These are phyloP conservation scores for Phytopythium litorale DNA, from an alignment of 352 stramenopile genomes.

Conservation along the genomic window DNA sequence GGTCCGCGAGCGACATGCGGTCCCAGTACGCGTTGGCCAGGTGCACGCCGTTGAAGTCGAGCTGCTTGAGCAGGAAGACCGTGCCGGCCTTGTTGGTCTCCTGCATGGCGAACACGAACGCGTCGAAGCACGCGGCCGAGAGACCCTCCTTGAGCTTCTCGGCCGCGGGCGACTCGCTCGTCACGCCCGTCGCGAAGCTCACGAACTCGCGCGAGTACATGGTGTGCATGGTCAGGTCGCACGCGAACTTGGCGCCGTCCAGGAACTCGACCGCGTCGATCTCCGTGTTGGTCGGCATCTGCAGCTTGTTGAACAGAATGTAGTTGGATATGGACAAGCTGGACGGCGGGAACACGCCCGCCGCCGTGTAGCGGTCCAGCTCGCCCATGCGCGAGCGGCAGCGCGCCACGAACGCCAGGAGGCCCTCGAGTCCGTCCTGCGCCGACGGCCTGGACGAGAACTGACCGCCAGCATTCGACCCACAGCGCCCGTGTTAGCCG, in stretches of 20 bases:
- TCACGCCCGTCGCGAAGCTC: conserved; percentile 13
- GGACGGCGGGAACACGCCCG: conserved; percentile 32
- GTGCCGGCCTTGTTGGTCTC: conserved; percentile 45
- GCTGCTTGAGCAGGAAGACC: conserved; percentile 36
- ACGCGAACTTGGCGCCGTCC: conserved; percentile 21
- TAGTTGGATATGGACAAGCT: conserved; percentile 29
- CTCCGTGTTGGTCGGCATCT: conserved; percentile 21
- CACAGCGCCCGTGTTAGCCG: background rate
- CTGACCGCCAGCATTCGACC: conserved; percentile 4
- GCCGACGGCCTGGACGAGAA: conserved; percentile 23
- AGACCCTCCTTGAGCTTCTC: conserved; percentile 19
- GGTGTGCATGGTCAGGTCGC: conserved; percentile 17
- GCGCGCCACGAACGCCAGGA: conserved; percentile 27
- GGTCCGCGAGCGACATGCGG: conserved; percentile 35
- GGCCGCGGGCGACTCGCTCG: conserved; percentile 12
- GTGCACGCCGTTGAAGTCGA: conserved; percentile 52
- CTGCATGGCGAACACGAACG: conserved; percentile 51
- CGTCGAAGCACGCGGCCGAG: conserved; percentile 39
- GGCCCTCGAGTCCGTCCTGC: conserved; percentile 24
- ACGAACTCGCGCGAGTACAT: conserved; percentile 31
- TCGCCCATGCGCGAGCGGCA: conserved; percentile 11
- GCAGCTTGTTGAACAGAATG: conserved; percentile 33
- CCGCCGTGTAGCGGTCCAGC: conserved; percentile 23
- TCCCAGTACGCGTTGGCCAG: conserved; percentile 42
- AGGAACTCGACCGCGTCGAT: conserved; percentile 25